Percentiles rank a stretch among this genome's conserved stretches.
Conservation (phyloP, 768 basidiomycete genomes). For the Steccherinum ochraceum region DNA sequence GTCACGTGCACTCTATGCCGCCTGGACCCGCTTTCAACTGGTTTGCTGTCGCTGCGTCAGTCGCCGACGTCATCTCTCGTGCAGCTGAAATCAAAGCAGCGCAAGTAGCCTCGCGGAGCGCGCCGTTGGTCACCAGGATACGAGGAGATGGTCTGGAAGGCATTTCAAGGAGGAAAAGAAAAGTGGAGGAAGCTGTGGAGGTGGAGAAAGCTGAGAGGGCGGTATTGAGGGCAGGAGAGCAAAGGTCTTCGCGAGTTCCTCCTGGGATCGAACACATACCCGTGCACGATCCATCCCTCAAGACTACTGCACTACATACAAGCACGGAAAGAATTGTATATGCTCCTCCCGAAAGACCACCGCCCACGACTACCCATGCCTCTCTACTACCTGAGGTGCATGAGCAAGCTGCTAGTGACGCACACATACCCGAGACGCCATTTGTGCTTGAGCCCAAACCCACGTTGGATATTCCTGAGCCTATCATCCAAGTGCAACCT, state of each 20-base stretch:
- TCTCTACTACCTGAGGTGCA: too few relatives aligned
- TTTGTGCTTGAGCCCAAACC: too few relatives aligned
- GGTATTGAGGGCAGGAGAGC: neutral
- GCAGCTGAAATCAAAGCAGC: conserved; percentile 53
- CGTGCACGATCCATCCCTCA: too few relatives aligned
- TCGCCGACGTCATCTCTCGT: conserved; percentile 55
- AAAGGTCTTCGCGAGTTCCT: neutral
- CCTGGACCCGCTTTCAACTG: conserved; percentile 67
- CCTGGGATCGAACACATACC: neutral
- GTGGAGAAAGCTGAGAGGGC: neutral
- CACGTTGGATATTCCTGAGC: too few relatives aligned
- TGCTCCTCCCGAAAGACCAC: too few relatives aligned
- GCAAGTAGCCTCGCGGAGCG: conserved; percentile 15
- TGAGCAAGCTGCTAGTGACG: too few relatives aligned
- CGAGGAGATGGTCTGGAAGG: neutral
- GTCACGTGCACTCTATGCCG: too few relatives aligned
- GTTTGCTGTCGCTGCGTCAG: conserved; percentile 59
- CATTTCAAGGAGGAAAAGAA: neutral
- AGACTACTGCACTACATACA: too few relatives aligned
- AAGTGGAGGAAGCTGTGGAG: neutral
- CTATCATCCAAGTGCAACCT: too few relatives aligned
- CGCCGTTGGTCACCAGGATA: conserved; percentile 2
- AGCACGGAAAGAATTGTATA: too few relatives aligned
- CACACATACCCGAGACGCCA: too few relatives aligned
- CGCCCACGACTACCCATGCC: too few relatives aligned